phyloP scores from a whole-genome alignment of 331 rosid genomes.

The Dryas integrifolia region DNA sequence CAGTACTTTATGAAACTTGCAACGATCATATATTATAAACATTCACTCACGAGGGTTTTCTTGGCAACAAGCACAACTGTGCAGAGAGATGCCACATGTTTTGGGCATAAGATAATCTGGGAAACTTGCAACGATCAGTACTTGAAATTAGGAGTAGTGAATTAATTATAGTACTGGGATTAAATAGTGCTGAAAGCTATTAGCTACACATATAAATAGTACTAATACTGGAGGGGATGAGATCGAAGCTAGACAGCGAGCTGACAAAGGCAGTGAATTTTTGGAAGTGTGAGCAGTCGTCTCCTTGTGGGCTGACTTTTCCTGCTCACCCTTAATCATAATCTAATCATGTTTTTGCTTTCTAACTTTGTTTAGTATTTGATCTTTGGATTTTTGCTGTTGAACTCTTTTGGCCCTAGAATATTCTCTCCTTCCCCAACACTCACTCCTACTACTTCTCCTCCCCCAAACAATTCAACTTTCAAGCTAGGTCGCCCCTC shows the following conservation, averaged over 20 bases:
- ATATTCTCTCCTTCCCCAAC: constrained; percentile 75
- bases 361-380: constrained; percentile 52
- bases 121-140: constrained; percentile 7
- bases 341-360: constrained; percentile 74
- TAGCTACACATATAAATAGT: no score
- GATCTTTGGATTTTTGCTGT: constrained; percentile 73
- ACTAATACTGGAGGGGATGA: neutral
- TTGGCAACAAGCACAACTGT: constrained; percentile 1
- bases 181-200: no score
- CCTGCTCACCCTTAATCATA: constrained; percentile 74
- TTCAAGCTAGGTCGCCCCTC: constrained; percentile 36
- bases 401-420: constrained; percentile 63
- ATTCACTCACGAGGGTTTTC: neutral
- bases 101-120: constrained; percentile 22
- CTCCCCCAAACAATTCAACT: constrained; percentile 50
- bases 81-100: constrained; percentile 20
- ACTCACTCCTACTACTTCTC: constrained; percentile 11
- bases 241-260: constrained; percentile 49
- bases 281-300: constrained; percentile 73
- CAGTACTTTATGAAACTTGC: no score
- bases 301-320: constrained; percentile 84
- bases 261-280: constrained; percentile 90
- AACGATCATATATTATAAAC: no score
- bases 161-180: no score
- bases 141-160: no score